A percentile compares a stretch with the other conserved stretches of the same genome.
phyloP scores from a whole-genome alignment of 2,329 filamentous ascomycete genomes.

The Alternaria sp. region DNA sequence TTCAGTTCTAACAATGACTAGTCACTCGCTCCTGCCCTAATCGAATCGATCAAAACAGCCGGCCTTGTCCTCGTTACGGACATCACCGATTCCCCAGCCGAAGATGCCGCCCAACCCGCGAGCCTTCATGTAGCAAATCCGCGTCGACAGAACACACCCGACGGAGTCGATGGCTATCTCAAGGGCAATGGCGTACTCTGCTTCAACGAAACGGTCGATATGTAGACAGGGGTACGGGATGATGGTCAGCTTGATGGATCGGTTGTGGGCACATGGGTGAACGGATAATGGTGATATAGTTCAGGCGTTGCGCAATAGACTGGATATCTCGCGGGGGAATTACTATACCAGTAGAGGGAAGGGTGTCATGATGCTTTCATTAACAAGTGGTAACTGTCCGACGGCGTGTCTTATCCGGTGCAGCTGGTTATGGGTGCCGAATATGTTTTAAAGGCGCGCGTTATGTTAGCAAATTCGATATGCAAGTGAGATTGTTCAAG shows the following conservation, averaged over 20 bases:
- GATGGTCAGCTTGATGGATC: neutral
- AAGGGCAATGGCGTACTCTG: conserved; percentile 85
- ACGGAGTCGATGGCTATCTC: conserved; percentile 86
- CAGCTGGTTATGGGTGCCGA: neutral
- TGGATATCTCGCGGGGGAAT: neutral
- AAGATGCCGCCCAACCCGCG: conserved; percentile 36
- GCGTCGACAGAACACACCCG: conserved; percentile 61
- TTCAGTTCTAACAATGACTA: conserved; percentile 46
- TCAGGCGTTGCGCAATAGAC: conserved; percentile 9
- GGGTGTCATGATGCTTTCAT: neutral
- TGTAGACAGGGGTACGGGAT: conserved; percentile 32
- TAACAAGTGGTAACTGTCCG: neutral
- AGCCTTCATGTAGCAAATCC: conserved; percentile 51
- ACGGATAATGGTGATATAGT: neutral
- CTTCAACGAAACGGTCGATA: conserved; percentile 85
- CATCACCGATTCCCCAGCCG: conserved; percentile 65
- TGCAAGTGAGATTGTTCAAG: neutral
- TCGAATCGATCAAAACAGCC: conserved; percentile 92
- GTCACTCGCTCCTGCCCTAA: conserved; percentile 91
- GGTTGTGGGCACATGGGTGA: neutral
- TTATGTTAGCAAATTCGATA: neutral
- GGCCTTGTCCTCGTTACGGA: conserved; percentile 92
- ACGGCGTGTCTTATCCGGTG: neutral
- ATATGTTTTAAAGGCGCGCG: neutral
- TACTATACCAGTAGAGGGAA: neutral